Conservation (phyloP, 2,329 filamentous ascomycete genomes). For the Botryotinia globosa region DNA sequence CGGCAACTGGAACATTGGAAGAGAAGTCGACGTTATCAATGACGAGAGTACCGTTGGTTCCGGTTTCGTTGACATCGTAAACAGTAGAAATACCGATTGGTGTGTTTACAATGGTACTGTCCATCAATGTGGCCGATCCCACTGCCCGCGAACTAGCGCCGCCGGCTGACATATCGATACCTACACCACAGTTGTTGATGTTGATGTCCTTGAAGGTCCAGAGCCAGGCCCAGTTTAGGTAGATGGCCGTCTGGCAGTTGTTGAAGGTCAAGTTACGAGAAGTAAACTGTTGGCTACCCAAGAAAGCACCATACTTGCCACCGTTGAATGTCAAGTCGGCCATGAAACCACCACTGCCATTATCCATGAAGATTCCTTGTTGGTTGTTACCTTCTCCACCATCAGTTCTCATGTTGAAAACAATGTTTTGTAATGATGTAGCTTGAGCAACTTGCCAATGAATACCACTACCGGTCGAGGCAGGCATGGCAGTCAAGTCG, state of each 20-base stretch:
- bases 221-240: constrained; percentile 90
- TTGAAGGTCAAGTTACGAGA: constrained; percentile 81
- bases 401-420: constrained; percentile 74
- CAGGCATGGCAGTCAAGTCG: constrained; percentile 66
- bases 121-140: constrained; percentile 79
- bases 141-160: constrained; percentile 66
- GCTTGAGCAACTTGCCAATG: constrained; percentile 87
- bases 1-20: constrained; percentile 62
- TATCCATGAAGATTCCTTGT: constrained; percentile 80
- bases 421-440: constrained; percentile 75
- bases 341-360: constrained; percentile 82
- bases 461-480: constrained; percentile 63
- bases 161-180: constrained; percentile 73
- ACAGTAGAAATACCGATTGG: constrained; percentile 73
- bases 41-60: constrained; percentile 77
- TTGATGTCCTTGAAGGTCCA: constrained; percentile 76
- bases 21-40: constrained; percentile 86
- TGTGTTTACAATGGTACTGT: constrained; percentile 76
- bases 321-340: constrained; percentile 80
- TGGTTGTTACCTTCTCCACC: constrained; percentile 63
- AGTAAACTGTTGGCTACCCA: constrained; percentile 87
- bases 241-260: constrained; percentile 76
- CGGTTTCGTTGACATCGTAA: constrained; percentile 59
- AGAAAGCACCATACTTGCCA: constrained; percentile 72
- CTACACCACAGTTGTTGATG: constrained; percentile 72